Evolutionary conservation across 2,329 filamentous ascomycete species (phyloP).

Genomic region (Paecilomyces formosus): DNA sequence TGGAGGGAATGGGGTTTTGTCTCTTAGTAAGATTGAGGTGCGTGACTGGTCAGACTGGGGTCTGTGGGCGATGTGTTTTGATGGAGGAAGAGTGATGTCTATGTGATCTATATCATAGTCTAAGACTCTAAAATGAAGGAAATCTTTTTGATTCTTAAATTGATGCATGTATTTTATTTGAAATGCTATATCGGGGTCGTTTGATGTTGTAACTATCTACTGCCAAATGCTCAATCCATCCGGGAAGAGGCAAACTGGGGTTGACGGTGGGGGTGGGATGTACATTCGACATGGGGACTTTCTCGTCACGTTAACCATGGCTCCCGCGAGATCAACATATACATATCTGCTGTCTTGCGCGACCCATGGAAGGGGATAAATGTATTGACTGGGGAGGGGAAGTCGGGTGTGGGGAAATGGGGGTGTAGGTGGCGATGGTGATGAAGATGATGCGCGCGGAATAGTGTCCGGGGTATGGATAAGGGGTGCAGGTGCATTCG

Average conservation of each 20-base stretch:
- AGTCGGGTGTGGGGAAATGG: not conserved
- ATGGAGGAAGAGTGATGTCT: too few species aligned
- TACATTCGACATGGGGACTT: slow-evolving; percentile 1
- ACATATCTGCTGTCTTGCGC: not conserved
- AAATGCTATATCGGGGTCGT: not conserved
- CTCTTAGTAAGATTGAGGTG: too few species aligned
- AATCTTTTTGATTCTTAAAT: not conserved
- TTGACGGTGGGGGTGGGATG: not conserved
- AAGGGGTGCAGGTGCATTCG: not conserved
- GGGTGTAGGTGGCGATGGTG: not conserved
- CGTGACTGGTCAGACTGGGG: too few species aligned
- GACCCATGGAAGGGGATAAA: not conserved
- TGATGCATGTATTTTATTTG: not conserved
- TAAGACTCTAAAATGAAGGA: not conserved
- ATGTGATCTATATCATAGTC: not conserved
- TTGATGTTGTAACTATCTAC: slow-evolving; percentile 5
- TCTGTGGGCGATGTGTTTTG: too few species aligned
- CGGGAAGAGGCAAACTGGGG: not conserved
- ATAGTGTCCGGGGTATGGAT: not conserved
- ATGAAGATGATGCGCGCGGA: not conserved
- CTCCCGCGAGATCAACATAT: not conserved
- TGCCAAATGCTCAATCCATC: slow-evolving; percentile 1
- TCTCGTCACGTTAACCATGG: not conserved
- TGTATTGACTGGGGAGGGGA: not conserved
- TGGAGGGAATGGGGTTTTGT: too few species aligned